A percentile compares a stretch with the other conserved stretches of the same genome.
These are phyloP conservation scores for Wallacemonas collosoma DNA, from an alignment of 208 protist species.

Conservation along the genomic window DNA sequence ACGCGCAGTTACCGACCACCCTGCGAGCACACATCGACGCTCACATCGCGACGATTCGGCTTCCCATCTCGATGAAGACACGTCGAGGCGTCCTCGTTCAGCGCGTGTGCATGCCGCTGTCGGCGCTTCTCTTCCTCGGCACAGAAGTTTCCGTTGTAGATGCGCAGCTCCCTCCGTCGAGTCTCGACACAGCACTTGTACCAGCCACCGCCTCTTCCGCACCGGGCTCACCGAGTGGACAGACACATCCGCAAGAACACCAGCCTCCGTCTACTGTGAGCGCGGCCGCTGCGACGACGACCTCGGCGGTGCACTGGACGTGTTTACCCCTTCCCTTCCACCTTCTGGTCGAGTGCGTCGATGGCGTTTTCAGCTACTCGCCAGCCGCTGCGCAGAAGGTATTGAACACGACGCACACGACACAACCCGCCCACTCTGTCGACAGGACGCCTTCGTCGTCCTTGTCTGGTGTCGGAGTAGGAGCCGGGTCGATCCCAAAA, in stretches of 20 bases:
- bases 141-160: slow-evolving; percentile 10
- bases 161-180: not conserved
- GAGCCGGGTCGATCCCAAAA: no score
- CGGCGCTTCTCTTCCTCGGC: slow-evolving; percentile 2
- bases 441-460: no score
- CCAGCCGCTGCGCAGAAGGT: slow-evolving; percentile 2
- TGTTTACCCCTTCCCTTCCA: not conserved
- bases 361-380: slow-evolving; percentile 17
- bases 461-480: no score
- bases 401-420: not conserved
- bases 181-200: not conserved
- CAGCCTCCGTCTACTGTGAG: no score
- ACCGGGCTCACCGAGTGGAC: no score
- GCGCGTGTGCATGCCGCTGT: slow-evolving; percentile 7
- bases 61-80: not conserved
- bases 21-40: not conserved
- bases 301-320: not conserved
- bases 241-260: not conserved
- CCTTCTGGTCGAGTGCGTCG: slow-evolving; percentile 18
- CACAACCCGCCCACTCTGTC: no score
- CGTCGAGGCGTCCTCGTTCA: slow-evolving; percentile 8
- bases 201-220: not conserved
- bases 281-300: not conserved
- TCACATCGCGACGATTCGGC: not conserved
- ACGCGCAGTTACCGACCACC: not conserved